These are phyloP conservation scores for Fusarium robinianum DNA, from an alignment of 2,329 filamentous ascomycete species.

Conservation along the genomic window DNA sequence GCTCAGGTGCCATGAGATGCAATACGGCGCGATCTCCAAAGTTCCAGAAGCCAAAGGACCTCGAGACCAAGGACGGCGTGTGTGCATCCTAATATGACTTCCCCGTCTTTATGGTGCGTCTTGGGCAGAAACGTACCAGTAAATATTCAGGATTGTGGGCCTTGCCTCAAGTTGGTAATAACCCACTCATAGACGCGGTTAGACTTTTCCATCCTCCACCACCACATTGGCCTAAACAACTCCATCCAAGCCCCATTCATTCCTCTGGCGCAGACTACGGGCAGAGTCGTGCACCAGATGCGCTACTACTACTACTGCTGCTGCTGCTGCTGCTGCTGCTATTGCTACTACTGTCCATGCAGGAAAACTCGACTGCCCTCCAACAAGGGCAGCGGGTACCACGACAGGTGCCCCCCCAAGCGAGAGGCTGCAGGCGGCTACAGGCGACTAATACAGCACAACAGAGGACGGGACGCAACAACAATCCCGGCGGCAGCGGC, in stretches of 20 bases:
- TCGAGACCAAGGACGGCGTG: too few species aligned
- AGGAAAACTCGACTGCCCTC: conserved; percentile 2
- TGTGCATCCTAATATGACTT: conserved; percentile 15
- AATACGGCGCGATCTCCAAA: neutral
- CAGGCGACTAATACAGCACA: neutral
- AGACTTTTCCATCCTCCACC: conserved; percentile 24
- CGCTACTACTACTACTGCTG: conserved; percentile 2
- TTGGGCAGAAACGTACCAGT: conserved; percentile 30
- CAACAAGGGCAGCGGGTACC: conserved; percentile 5
- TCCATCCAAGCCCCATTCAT: conserved; percentile 25
- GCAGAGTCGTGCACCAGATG: too few species aligned
- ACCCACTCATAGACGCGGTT: conserved; percentile 31
- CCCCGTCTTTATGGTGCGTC: conserved; percentile 21
- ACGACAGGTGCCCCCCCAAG: neutral
- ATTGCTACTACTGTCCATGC: too few species aligned
- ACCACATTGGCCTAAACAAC: conserved; percentile 20
- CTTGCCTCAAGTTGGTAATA: conserved; percentile 36
- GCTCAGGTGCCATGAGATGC: conserved; percentile 6
- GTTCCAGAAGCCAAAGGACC: neutral
- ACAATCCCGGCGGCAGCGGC: conserved; percentile 5
- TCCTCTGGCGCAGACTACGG: conserved; percentile 17
- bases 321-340: neutral
- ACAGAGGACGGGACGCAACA: neutral
- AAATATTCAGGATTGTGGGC: conserved; percentile 28
- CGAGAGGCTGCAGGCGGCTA: conserved; percentile 1